phyloP scores from a whole-genome alignment of 2,329 filamentous ascomycete genomes.

The Colletotrichum eremochloae region DNA sequence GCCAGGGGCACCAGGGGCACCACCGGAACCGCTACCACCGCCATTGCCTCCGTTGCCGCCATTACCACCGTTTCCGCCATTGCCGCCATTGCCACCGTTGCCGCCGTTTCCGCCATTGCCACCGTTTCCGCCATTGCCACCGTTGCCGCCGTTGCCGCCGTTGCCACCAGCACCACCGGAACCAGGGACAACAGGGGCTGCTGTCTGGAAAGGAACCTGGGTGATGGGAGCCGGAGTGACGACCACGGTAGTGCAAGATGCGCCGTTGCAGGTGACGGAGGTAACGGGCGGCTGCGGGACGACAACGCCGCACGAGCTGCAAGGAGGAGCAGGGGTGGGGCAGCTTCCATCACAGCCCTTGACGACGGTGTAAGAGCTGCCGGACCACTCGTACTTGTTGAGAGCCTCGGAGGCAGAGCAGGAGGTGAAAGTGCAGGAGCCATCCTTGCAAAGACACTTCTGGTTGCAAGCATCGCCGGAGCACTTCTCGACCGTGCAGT shows the following conservation, averaged over 20 bases:
- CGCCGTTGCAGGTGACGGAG: slow-evolving; percentile 46
- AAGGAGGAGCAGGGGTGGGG: slow-evolving; percentile 46
- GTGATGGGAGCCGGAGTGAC: slow-evolving; percentile 45
- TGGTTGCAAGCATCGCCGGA: slow-evolving; percentile 46
- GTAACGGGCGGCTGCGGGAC: slow-evolving; percentile 46
- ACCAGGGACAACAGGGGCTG: not conserved
- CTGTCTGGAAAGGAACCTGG: slow-evolving; percentile 13
- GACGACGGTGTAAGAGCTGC: slow-evolving; percentile 49
- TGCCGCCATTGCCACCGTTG: too few species aligned
- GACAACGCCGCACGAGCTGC: slow-evolving; percentile 50
- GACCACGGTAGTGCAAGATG: slow-evolving; percentile 47
- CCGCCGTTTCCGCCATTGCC: too few species aligned
- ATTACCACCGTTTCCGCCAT: too few species aligned
- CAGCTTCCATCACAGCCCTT: slow-evolving; percentile 50
- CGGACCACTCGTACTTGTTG: slow-evolving; percentile 53
- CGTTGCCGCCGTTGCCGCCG: too few species aligned
- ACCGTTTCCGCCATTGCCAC: too few species aligned
- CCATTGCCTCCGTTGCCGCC: too few species aligned
- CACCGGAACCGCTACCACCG: too few species aligned
- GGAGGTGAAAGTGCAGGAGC: slow-evolving; percentile 47
- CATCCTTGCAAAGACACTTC: slow-evolving; percentile 46
- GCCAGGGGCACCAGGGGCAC: not conserved
- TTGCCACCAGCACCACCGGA: too few species aligned
- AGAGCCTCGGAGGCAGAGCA: slow-evolving; percentile 44
- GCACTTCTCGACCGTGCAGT: slow-evolving; percentile 51